Evolutionary conservation across 331 rosid genomes (phyloP).

Genomic region (Erythrophleum ivorense): DNA sequence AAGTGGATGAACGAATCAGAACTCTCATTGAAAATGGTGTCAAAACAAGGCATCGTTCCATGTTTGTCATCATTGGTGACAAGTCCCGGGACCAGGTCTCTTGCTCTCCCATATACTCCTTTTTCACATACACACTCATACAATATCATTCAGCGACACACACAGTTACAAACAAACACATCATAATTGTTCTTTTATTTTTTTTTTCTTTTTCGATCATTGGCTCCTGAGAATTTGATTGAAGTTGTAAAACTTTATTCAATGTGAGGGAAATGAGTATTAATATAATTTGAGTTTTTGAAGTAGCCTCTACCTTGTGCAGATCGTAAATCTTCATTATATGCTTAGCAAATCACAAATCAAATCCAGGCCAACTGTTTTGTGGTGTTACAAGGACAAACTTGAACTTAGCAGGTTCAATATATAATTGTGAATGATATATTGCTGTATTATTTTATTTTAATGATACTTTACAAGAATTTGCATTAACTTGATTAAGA

Average conservation of each 20-base stretch:
- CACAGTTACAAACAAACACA: background rate
- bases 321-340: conserved; percentile 93
- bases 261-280: background rate
- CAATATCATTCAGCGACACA: background rate
- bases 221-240: conserved; percentile 7
- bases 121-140: background rate
- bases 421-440: background rate
- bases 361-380: conserved; percentile 76
- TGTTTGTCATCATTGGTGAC: conserved; percentile 91
- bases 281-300: conserved; percentile 30
- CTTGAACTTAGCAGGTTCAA: conserved; percentile 96
- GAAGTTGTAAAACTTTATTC: background rate
- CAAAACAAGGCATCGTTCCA: conserved; percentile 77
- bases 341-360: conserved; percentile 80
- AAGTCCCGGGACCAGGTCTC: conserved; percentile 88
- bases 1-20: conserved; percentile 91
- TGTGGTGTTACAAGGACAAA: conserved; percentile 95
- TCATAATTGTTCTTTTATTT: background rate
- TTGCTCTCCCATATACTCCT: background rate
- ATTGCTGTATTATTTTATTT: background rate
- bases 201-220: background rate
- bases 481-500: conserved; percentile 35
- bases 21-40: conserved; percentile 95
- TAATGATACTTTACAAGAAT: conserved; percentile 11
- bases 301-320: conserved; percentile 23